Evolutionary conservation across 228 moss, liverwort and hornwort genomes (phyloP), one percentile per base, ranked within the genome.

Genomic region (Sphagnum magellanicum): DNA sequence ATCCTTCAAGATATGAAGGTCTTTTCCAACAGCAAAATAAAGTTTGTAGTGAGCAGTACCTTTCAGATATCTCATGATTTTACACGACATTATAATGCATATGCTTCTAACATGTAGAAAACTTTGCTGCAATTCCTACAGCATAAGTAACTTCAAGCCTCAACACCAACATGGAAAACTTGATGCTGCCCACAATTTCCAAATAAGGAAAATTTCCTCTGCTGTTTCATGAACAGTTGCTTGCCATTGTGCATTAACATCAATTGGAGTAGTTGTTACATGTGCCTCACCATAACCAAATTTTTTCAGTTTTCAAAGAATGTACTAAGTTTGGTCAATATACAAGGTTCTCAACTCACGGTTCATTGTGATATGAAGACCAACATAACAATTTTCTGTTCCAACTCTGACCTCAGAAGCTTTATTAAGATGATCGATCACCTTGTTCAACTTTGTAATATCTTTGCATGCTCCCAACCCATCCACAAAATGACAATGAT

Each of bases 1-100:
- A 9, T 6, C 66, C 8, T 4, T 14, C 10, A 67, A 9, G 6
- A 6, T 50, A 9, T 14, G 5, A n/a, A 9, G 6, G n/a, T 14
- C 17, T 6, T n/a, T n/a, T 6, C 32, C n/a, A 47, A 32, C 46
- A n/a, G 6, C 50, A 49, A 47, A 67, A 49, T 49, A 50, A 5
- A 67, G 9, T 8, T 14, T 49, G 13, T 46, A 67, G 10, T 50
- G 6, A 49, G 10, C 6, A 6, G 66, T 67, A 4, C 66, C 66
- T 50, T 50, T 67, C 48, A 67, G 66, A 51, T 67, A 67, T 6
- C 49, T 46, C 14, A 67, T 49, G 48, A 67, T 49, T 49, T n/a
- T 67, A 47, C 9, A 67, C 66, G 9, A 4, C 32, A 5, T 49
- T 6, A 49, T 4, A 67, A 8, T 67, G 66, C 6, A 13, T 50